A percentile compares a stretch with the other conserved stretches of the same genome.
Evolutionary conservation across 371 early-diverging fungal species (phyloP).

Genomic region (Syncephalastrum racemosum): DNA sequence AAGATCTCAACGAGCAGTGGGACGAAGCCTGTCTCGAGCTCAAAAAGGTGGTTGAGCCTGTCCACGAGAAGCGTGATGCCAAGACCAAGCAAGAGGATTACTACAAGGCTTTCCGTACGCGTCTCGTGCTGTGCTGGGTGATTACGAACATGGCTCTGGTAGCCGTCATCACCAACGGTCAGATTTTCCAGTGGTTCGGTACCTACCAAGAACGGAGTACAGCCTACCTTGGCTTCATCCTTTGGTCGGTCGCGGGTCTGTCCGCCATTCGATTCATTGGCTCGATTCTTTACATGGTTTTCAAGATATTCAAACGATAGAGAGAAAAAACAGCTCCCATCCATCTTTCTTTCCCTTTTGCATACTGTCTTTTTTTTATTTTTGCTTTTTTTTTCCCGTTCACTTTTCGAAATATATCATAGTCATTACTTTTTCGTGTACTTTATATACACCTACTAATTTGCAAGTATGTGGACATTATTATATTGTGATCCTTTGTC

Average conservation of each 20-base stretch:
- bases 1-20: conserved; percentile 75
- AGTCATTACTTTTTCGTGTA: too few relatives aligned
- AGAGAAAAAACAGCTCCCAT: too few relatives aligned
- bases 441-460: too few relatives aligned
- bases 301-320: conserved; percentile 37
- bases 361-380: too few relatives aligned
- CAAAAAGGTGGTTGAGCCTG: conserved; percentile 45
- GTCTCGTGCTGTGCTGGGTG: conserved; percentile 76
- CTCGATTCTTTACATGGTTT: conserved; percentile 69
- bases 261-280: conserved; percentile 83
- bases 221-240: conserved; percentile 79
- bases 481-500: too few relatives aligned
- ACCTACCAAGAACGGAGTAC: conserved; percentile 49
- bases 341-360: too few relatives aligned
- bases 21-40: conserved; percentile 66
- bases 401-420: too few relatives aligned
- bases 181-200: conserved; percentile 35
- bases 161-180: conserved; percentile 45
- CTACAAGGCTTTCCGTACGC: conserved; percentile 86
- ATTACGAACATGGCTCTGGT: conserved; percentile 81
- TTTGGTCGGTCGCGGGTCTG: conserved; percentile 87
- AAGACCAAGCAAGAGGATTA: conserved; percentile 84
- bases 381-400: too few relatives aligned
- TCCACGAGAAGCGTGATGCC: conserved; percentile 65
- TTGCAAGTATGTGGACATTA: too few relatives aligned